Base-by-base conservation (phyloP, 164 flowering plant genomes). In the Magnolia kwangsiensis region DNA sequence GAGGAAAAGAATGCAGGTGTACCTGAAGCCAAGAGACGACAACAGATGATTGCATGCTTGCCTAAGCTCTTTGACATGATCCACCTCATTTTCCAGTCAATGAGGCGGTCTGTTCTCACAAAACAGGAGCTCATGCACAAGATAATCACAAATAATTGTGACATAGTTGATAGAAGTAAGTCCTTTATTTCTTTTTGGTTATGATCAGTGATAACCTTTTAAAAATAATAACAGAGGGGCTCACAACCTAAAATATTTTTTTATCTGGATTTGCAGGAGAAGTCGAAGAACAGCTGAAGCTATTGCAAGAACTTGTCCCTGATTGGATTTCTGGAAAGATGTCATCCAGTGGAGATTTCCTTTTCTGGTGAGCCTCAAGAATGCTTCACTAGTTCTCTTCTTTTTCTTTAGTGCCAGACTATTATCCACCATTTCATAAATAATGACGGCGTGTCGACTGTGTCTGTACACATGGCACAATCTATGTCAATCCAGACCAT, bases 11-110 rank as follows among this genome's bases (percentile, higher is more conserved):
- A 92, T 71, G 89, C 92, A 67, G 93, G 88, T 50, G 83, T 90
- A 77, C 86, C 96, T 63, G 94, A 81, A 78, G 93, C 95, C 72
- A 91, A 86, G 84, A 76, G 84, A 81, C 82, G 97, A 58, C 80
- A 75, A 51, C 59, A 85, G 75, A 84, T 89, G 87, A 87, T 93
- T 73, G 88, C 89, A 1, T 11, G 84, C 77, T 84, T 95, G 20
- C 98, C 98, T 7, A 89, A 87, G 86, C 83, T 90, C 72, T 90
- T 92, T 76, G 84, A 93, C 85, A 87, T 78, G 82, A 84, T 92
- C 78, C 88, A 78, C 50, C 89, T 85, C 74, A 81, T 89, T 45
- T 91, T 91, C 80, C 91, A 90, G 75, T 88, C 92, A 0, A 82
- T 77, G 50, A 84, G 82, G 55, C 87, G 90, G 1, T 84, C 88